Conservation (phyloP, 768 basidiomycete species). For the Tylopilus cervinicoccineus region DNA sequence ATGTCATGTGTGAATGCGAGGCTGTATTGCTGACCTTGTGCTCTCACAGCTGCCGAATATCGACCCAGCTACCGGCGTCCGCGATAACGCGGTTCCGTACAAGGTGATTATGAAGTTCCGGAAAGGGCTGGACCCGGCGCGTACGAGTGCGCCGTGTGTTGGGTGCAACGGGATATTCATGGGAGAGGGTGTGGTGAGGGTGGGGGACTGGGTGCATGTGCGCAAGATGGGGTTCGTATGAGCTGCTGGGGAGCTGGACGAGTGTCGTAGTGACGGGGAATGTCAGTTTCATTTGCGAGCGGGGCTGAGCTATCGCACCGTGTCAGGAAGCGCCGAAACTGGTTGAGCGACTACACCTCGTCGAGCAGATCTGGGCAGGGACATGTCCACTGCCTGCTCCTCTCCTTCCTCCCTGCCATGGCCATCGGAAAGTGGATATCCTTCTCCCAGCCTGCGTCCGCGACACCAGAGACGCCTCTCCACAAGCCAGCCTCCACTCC, state of each 20-base stretch:
- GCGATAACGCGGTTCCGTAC: slow-evolving; percentile 70
- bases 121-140: slow-evolving; percentile 48
- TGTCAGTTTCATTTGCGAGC: too few relatives aligned
- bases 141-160: slow-evolving; percentile 54
- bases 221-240: slow-evolving; percentile 37
- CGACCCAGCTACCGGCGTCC: slow-evolving; percentile 55
- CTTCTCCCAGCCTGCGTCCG: slow-evolving; percentile 29
- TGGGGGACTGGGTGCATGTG: slow-evolving; percentile 60
- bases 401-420: slow-evolving; percentile 17
- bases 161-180: slow-evolving; percentile 61
- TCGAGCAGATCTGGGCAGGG: background rate
- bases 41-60: slow-evolving; percentile 66
- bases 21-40: too few relatives aligned
- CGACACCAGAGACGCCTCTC: slow-evolving; percentile 22
- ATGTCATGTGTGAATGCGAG: too few relatives aligned
- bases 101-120: slow-evolving; percentile 75
- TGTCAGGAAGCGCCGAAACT: too few relatives aligned
- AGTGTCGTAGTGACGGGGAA: background rate
- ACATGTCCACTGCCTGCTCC: background rate
- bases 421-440: slow-evolving; percentile 38
- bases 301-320: too few relatives aligned
- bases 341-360: too few relatives aligned
- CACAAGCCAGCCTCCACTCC: slow-evolving; percentile 36
- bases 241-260: background rate
- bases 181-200: slow-evolving; percentile 47